Conservation (phyloP, 1,284 basidiomycete species). For the Porogramme epimiltina region DNA sequence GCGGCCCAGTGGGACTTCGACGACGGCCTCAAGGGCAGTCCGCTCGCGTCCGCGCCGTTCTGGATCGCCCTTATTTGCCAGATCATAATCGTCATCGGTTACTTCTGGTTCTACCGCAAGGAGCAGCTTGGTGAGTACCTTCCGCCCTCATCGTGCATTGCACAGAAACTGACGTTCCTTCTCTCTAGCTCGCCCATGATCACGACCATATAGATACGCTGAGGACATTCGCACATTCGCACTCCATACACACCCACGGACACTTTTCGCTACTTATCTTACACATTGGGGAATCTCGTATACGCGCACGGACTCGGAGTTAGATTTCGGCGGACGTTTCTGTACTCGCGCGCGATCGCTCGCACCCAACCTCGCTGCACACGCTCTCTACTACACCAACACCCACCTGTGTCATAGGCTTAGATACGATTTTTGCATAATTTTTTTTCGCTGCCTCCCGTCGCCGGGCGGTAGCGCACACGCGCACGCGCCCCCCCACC, state of each 20-base stretch:
- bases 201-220: conserved; percentile 26
- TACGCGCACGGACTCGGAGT: conserved; percentile 26
- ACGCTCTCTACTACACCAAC: conserved; percentile 31
- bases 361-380: conserved; percentile 28
- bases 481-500: no score
- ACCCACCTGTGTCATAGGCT: conserved; percentile 25
- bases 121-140: conserved; percentile 70
- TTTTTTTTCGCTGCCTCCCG: conserved; percentile 1
- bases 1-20: conserved; percentile 85
- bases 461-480: no score
- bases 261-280: conserved; percentile 4
- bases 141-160: neutral
- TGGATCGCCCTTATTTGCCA: conserved; percentile 85
- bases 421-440: conserved; percentile 23
- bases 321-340: conserved; percentile 26
- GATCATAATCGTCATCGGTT: conserved; percentile 84
- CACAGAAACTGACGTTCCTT: conserved; percentile 8
- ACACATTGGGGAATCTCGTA: neutral
- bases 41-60: conserved; percentile 80
- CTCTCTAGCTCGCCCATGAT: conserved; percentile 42
- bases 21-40: conserved; percentile 68
- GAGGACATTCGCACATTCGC: conserved; percentile 19
- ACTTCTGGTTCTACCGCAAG: conserved; percentile 94
- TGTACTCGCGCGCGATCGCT: conserved; percentile 31
- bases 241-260: conserved; percentile 17